phyloP scores from a whole-genome alignment of 257 asterid genomes.

The Nicotiana otophora region DNA sequence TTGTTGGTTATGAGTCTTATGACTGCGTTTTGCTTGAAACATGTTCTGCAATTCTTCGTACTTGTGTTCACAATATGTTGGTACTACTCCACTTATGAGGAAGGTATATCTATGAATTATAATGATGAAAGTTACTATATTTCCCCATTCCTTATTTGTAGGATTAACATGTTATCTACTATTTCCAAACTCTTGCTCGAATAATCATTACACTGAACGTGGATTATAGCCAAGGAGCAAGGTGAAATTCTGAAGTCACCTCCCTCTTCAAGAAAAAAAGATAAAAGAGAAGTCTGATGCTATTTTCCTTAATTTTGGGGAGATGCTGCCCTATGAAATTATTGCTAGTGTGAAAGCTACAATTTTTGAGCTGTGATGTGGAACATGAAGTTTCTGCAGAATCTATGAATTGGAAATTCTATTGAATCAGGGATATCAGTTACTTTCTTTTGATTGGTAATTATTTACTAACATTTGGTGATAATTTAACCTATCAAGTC shows the following conservation, averaged over 20 bases:
- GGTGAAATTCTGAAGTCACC: not conserved
- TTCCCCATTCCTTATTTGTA: not conserved
- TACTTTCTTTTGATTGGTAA: not conserved
- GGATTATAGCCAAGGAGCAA: not conserved
- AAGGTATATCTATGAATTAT: not conserved
- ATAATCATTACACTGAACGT: not conserved
- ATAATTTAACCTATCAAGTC: not conserved
- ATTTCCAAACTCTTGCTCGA: not conserved
- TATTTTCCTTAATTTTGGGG: not conserved
- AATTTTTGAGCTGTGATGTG: not conserved
- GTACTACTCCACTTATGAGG: not conserved
- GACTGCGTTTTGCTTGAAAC: not conserved
- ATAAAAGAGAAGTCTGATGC: not conserved
- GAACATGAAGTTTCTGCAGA: not conserved
- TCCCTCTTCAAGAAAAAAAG: not conserved
- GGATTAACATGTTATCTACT: not conserved
- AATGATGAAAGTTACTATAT: not conserved
- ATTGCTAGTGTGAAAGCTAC: not conserved
- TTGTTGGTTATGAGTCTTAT: not conserved
- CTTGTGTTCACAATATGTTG: not conserved
- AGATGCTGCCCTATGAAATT: not conserved
- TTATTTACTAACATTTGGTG: not conserved
- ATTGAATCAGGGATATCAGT: not conserved
- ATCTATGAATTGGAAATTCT: not conserved
- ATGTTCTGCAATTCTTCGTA: not conserved